phyloP scores from a whole-genome alignment of 805 yeast genomes.

The Candida boleticola region DNA sequence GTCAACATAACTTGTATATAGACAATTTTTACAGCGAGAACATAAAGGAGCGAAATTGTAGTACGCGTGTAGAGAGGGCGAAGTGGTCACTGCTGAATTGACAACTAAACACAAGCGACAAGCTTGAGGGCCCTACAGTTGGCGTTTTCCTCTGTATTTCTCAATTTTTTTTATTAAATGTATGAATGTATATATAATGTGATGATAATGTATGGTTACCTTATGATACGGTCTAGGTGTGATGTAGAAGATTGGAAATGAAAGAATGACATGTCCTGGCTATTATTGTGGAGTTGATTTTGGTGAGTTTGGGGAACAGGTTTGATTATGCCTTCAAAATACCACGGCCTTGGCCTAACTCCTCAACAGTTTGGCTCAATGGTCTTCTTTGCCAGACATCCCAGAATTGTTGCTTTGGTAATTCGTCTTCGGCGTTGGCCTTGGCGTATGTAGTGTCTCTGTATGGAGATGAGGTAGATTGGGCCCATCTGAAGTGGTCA shows the following conservation, averaged over 20 bases:
- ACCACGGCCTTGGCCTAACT: constrained; percentile 69
- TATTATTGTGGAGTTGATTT: too few species aligned
- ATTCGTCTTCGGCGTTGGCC: constrained; percentile 37
- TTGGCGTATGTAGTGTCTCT: constrained; percentile 36
- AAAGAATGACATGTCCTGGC: too few species aligned
- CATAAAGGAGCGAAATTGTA: too few species aligned
- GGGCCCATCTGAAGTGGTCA: constrained; percentile 42
- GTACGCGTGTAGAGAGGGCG: too few species aligned
- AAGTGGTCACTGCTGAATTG: too few species aligned
- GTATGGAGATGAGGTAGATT: constrained; percentile 38
- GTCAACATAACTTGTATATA: neutral
- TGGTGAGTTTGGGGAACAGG: neutral
- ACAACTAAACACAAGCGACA: too few species aligned
- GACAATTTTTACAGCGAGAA: too few species aligned
- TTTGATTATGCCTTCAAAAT: constrained; percentile 37
- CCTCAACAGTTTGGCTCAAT: constrained; percentile 71
- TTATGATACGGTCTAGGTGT: too few species aligned
- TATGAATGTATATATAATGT: neutral
- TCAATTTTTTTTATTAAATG: constrained; percentile 1
- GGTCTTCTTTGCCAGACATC: constrained; percentile 81
- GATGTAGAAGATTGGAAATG: too few species aligned
- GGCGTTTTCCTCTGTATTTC: too few species aligned
- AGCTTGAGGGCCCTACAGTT: too few species aligned
- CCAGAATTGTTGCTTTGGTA: constrained; percentile 60
- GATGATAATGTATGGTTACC: neutral